A percentile compares a stretch with the other conserved stretches of the same genome.
Evolutionary conservation across 106 monocot genomes (phyloP).

Genomic region (Dendrobium officinale): DNA sequence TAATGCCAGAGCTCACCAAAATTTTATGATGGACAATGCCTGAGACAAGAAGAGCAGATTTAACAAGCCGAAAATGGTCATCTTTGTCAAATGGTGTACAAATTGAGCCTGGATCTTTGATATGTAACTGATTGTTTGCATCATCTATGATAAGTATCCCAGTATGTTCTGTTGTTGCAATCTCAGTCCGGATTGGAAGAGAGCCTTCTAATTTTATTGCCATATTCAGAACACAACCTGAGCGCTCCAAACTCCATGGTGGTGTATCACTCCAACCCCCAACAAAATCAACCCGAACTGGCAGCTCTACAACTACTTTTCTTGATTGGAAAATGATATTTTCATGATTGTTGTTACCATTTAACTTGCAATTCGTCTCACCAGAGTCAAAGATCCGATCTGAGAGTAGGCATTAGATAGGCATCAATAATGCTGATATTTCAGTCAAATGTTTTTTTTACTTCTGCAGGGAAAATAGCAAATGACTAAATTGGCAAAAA

Average conservation of each 20-base stretch:
- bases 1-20: constrained; percentile 39
- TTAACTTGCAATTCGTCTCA: constrained; percentile 13
- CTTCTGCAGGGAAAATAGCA: too few relatives aligned
- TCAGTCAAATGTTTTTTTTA: neutral
- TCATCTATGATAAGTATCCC: constrained; percentile 78
- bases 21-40: constrained; percentile 36
- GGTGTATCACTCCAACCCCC: constrained; percentile 99
- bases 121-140: constrained; percentile 43
- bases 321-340: constrained; percentile 19
- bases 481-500: too few relatives aligned
- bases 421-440: neutral
- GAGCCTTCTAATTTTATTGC: constrained; percentile 65
- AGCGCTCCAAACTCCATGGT: constrained; percentile 92
- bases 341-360: neutral
- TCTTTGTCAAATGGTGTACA: constrained; percentile 49
- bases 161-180: constrained; percentile 46
- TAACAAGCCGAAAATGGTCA: constrained; percentile 87
- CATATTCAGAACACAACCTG: constrained; percentile 97
- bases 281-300: constrained; percentile 92
- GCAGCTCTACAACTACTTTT: constrained; percentile 51
- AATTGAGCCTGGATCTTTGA: constrained; percentile 54
- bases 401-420: constrained; percentile 11
- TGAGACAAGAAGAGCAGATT: constrained; percentile 81
- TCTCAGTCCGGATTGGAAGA: constrained; percentile 49
- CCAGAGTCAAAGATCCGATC: constrained; percentile 15